A percentile compares a stretch with the other conserved stretches of the same genome.
These are phyloP conservation scores for Dissoconium aciculare DNA, from an alignment of 2,329 filamentous ascomycete genomes.

Conservation along the genomic window DNA sequence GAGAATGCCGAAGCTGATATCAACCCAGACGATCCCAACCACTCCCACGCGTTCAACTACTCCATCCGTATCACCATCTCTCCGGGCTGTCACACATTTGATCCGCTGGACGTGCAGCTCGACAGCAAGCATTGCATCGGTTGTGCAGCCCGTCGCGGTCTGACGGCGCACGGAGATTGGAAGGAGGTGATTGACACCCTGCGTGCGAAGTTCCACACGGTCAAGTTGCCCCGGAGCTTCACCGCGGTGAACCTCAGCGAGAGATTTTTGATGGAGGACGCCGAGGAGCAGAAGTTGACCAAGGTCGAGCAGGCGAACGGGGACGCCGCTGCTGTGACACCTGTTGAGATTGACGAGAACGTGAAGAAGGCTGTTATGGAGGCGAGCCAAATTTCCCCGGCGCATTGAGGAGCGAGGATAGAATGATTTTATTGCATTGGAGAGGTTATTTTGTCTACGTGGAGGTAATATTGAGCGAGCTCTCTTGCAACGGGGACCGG, in stretches of 20 bases:
- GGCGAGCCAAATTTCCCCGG: constrained; percentile 16
- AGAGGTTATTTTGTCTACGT: no score
- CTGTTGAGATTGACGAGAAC: constrained; percentile 4
- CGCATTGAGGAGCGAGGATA: no score
- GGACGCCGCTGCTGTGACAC: constrained; percentile 2
- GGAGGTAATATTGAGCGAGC: no score
- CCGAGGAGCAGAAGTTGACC: constrained; percentile 28
- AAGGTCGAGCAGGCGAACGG: constrained; percentile 17
- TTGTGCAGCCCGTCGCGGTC: constrained; percentile 72
- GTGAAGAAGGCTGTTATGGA: constrained; percentile 3
- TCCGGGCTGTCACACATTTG: constrained; percentile 90
- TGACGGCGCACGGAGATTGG: constrained; percentile 90
- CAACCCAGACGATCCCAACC: constrained; percentile 24
- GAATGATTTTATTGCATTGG: no score
- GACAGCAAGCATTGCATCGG: constrained; percentile 95
- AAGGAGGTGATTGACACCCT: constrained; percentile 93
- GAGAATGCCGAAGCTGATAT: constrained; percentile 53
- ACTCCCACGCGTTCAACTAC: constrained; percentile 52
- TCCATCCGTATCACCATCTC: constrained; percentile 92
- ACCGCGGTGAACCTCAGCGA: constrained; percentile 37
- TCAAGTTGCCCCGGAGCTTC: constrained; percentile 38
- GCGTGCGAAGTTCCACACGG: constrained; percentile 81
- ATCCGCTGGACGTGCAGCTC: constrained; percentile 88
- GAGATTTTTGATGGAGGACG: constrained; percentile 30
- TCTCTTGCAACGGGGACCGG: no score